A percentile compares a stretch with the other conserved stretches of the same genome.
phyloP scores from a whole-genome alignment of 805 yeast genomes.

The Diddensiella transvaalensis region DNA sequence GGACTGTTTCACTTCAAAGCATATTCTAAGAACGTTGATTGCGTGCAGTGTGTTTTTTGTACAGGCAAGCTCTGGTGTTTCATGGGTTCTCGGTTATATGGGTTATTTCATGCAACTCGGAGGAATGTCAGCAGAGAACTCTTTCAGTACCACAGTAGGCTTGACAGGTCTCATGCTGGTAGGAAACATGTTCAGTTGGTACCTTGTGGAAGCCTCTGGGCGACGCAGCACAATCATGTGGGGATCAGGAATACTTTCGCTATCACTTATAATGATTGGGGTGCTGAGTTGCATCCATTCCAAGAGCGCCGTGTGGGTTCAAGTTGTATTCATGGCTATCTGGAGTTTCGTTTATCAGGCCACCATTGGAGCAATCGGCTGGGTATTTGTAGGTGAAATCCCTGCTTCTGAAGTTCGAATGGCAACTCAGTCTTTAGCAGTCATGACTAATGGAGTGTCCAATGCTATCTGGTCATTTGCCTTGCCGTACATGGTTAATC shows the following conservation, averaged over 20 bases:
- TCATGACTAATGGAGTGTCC: slow-evolving; percentile 5
- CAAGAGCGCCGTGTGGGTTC: slow-evolving; percentile 24
- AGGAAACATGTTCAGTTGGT: neutral
- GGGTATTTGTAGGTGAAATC: slow-evolving; percentile 37
- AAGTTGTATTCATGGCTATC: slow-evolving; percentile 30
- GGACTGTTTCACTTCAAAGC: slow-evolving; percentile 43
- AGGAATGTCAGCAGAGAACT: slow-evolving; percentile 41
- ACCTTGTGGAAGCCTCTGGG: neutral
- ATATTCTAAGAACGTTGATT: slow-evolving; percentile 42
- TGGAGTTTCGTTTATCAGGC: slow-evolving; percentile 36
- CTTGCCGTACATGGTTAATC: slow-evolving; percentile 9
- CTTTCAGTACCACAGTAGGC: slow-evolving; percentile 33
- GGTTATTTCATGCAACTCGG: slow-evolving; percentile 4
- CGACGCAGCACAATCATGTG: neutral
- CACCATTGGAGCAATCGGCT: slow-evolving; percentile 40
- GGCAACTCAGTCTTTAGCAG: slow-evolving; percentile 38
- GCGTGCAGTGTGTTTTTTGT: slow-evolving; percentile 8
- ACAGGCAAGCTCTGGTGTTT: slow-evolving; percentile 26
- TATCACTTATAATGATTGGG: neutral
- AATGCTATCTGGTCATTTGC: slow-evolving; percentile 6
- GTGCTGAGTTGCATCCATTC: neutral
- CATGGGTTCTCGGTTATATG: slow-evolving; percentile 43
- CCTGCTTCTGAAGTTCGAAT: slow-evolving; percentile 40
- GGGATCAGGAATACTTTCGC: neutral
- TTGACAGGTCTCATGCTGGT: slow-evolving; percentile 24